Base-by-base conservation (phyloP, 345 rosid genomes). In the Citrus trifoliata region DNA sequence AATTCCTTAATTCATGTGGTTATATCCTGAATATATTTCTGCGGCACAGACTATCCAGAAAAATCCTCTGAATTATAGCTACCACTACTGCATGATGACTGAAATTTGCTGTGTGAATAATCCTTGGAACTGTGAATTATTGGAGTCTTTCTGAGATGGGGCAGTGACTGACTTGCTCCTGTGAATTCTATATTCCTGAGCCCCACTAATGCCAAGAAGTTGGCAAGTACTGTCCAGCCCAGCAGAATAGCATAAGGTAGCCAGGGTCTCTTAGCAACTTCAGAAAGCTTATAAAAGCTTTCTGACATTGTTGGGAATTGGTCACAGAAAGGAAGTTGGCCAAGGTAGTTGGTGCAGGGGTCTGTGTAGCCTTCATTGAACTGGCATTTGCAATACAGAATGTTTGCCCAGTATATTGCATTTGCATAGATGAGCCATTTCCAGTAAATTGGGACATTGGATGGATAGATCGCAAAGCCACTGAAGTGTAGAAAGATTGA, bases 401-500 rank as follows among this genome's bases (percentile, higher is more conserved):
- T 73, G 38, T 82, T 82, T 35, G 87, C 85, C 81, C 78, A 79
- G 67, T 77, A 81, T 30, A 77, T 70, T 73, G 87, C 83, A 70
- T 85, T 85, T 35, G 9, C 72, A 56, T 77, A 62, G 32, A 74
- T 24, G 42, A 85, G 80, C 85, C 81, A 82, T 80, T 85, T 79
- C 87, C 85, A 82, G 68, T 78, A 76, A 22, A 35, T 37, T 13
- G 85, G 87, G 38, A 79, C 76, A 28, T 65, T 82, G 56, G 85
- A 85, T 13, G 79, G 83, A 71, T 51, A 85, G 35, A 85, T 82
- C 37, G 74, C 72, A 32, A 82, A 85, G 70, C 81, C 83, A 55
- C 81, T 79, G 48, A 82, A 79, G 69, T 58, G 81, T 21, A 82
- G 80, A 81, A 73, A 82, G 83, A 82, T 69, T 56, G 87, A 85